Base-by-base conservation (phyloP, 345 rosid species). In the Corymbia maculata region DNA sequence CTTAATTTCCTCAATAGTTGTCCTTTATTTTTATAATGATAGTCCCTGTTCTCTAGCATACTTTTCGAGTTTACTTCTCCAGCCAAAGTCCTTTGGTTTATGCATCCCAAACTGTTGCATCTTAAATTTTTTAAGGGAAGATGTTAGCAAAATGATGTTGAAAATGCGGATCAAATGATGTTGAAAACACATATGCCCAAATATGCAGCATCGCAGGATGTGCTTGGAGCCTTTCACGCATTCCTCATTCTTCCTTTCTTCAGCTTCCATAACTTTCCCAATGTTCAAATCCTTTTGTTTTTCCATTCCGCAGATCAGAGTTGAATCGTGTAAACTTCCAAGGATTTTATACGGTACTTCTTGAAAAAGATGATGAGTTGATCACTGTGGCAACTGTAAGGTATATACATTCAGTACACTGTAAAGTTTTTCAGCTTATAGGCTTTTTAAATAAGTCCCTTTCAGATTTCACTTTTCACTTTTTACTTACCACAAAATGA, bases 261-360 rank as follows among this genome's bases (percentile, higher is more conserved):
- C 82, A 75, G 82, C 49, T 8, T 36, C 84, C 84, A 42, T 75
- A 42, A 75, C 22, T 75, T 19, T 75, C 28, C 84, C 84, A 19
- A 21, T 17, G 82, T 75, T 17, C 42, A 42, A 75, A 42, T 88
- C 85, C 85, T 85, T 53, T 52, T 16, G 79, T 24, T 86, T 86
- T 86, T 49, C 59, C 86, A 86, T 87, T 88, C 90, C 88, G 85
- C 92, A 96, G 97, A 91, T 96, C 96, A 50, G 86, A 93, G 85
- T 93, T 94, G 55, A 94, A 92, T 87, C 95, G 98, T 87, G 87
- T 94, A 89, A 94, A 96, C 92, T 96, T 94, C 90, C 93, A 36
- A 90, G 98, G 98, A 87, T 97, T 97, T 92, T 95, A 96, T 88
- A 95, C 97, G 1, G 90, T 95, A 86, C 92, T 95, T 87, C 86